Conservation (phyloP, 192 early-diverging fungal genomes). For the Backusella morwellensis region DNA sequence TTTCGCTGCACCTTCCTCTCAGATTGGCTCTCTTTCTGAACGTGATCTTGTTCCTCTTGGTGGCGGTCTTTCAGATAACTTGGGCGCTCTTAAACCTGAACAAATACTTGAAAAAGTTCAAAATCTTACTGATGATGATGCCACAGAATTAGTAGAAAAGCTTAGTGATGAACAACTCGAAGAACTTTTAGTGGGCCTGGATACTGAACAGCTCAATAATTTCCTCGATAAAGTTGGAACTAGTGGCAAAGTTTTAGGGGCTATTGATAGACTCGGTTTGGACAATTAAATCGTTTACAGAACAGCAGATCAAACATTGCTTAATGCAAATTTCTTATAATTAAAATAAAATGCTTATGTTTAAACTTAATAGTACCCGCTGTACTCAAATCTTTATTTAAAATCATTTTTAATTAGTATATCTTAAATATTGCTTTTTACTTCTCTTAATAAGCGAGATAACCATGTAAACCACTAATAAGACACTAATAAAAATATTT, state of each 20-base stretch:
- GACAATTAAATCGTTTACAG: not conserved
- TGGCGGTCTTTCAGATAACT: not conserved
- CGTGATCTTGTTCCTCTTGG: not conserved
- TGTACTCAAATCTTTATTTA: not conserved
- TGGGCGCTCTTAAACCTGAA: not conserved
- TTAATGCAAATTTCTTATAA: not conserved
- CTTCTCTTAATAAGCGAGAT: not conserved
- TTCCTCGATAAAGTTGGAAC: not conserved
- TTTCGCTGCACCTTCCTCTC: not conserved
- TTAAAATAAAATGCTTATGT: not conserved
- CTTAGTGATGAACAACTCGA: not conserved
- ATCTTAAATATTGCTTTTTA: not conserved
- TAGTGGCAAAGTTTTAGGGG: accelerated
- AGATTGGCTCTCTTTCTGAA: not conserved
- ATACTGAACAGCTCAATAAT: not conserved
- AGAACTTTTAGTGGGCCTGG: not conserved
- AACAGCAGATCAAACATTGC: not conserved
- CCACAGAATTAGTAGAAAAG: not conserved
- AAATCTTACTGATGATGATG: not conserved
- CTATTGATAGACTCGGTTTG: not conserved
- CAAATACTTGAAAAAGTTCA: not conserved
- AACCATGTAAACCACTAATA: no score
- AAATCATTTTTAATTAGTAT: not conserved
- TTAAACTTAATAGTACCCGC: not conserved
- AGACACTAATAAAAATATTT: no score